These are phyloP conservation scores for Plasmodium malariae DNA, from an alignment of 169 alveolate species.

Conservation along the genomic window DNA sequence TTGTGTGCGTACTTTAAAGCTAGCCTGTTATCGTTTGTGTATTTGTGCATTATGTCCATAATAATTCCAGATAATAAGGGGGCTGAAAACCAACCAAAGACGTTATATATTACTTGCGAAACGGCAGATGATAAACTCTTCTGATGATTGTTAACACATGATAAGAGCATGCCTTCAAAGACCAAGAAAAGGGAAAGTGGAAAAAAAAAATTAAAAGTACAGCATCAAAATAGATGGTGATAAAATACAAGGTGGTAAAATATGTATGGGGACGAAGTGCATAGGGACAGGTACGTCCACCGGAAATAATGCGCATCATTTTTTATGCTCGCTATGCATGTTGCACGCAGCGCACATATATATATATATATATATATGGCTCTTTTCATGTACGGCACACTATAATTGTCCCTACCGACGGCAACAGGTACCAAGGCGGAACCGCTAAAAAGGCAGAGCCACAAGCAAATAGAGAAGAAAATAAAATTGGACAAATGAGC, in stretches of 20 bases:
- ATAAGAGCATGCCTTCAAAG: slow-evolving; percentile 73
- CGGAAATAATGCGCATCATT: no score
- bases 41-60: slow-evolving; percentile 82
- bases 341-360: no score
- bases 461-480: slow-evolving; percentile 81
- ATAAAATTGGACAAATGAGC: slow-evolving; percentile 78
- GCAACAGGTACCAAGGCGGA: slow-evolving; percentile 89
- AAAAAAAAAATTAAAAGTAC: neutral
- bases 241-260: no score
- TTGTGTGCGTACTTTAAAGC: slow-evolving; percentile 37
- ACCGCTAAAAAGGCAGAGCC: slow-evolving; percentile 87
- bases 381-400: no score
- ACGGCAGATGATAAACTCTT: slow-evolving; percentile 84
- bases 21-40: slow-evolving; percentile 72
- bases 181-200: neutral
- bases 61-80: slow-evolving; percentile 82
- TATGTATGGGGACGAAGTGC: no score
- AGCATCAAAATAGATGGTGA: no score
- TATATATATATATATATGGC: no score
- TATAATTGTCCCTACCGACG: slow-evolving; percentile 79
- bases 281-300: no score
- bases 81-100: slow-evolving; percentile 86
- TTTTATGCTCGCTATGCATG: no score
- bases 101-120: slow-evolving; percentile 81
- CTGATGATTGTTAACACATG: slow-evolving; percentile 81